Evolutionary conservation across 1,284 basidiomycete genomes (phyloP), one percentile per base, ranked within the genome.

Genomic region (Phlebopus sp.): DNA sequence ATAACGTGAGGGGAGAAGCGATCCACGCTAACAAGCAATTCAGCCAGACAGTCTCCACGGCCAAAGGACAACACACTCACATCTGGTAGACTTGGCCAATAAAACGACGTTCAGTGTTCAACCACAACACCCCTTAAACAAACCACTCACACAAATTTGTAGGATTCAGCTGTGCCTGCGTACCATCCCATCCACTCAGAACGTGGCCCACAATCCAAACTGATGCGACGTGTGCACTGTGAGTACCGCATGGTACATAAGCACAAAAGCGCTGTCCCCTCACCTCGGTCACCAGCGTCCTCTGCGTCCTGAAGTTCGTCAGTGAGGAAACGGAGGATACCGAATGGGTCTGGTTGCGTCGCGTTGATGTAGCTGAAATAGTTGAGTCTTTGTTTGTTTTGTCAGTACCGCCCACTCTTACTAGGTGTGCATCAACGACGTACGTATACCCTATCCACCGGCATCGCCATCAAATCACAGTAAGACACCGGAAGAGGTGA

Each of bases 181-280:
- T 70, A 2, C 81, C 82, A 53, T 80, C 81, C 81, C 86, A 90
- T 37, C 88, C 88, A 6, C 74, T 75, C 14, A 88, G 69, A 21
- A 90, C 88, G 58, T 90, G 88, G 2, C 86, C 87, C 1, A 90
- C 64, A 49, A 91, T 85, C 84, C 86, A 91, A 1, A 82, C 88
- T 86, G 11, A 21, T 31, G 1, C 18, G 30, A 0, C 6, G 21
- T 6, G 7, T 29, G 3, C 2, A n/a, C 39, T 6, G 19, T 25
- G 34, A 14, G 14, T 34, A 31, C 15, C 13, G 39, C 2, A 5
- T 14, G 15, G 25, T n/a, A 18, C 5, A n/a, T n/a, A n/a, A n/a
- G 17, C 23, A 27, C 37, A 25, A 19, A n/a, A n/a, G n/a, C n/a
- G n/a, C n/a, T n/a, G n/a, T n/a, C n/a, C n/a, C 46, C 60, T 23